phyloP scores from a whole-genome alignment of 2,329 filamentous ascomycete species.

The Neurospora sp. region DNA sequence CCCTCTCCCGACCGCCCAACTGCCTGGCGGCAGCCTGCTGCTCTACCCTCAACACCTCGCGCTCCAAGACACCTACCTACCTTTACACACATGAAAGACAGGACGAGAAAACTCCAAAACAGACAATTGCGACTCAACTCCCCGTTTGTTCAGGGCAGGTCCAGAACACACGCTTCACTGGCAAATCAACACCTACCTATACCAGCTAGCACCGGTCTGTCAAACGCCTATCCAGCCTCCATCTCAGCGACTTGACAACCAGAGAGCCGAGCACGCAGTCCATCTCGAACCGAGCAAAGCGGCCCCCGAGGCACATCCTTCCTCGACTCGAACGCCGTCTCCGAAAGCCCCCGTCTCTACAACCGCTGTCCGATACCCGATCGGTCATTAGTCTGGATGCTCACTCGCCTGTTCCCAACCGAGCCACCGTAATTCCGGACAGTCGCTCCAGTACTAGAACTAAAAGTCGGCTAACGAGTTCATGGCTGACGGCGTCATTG shows the following conservation, averaged over 20 bases:
- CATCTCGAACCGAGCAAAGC: background rate
- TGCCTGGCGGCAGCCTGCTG: background rate
- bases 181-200: background rate
- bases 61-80: background rate
- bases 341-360: background rate
- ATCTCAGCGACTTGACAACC: background rate
- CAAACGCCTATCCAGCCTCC: background rate
- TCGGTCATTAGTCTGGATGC: background rate
- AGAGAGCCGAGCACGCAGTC: background rate
- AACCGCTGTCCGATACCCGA: background rate
- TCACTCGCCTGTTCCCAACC: background rate
- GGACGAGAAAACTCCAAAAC: background rate
- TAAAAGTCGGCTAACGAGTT: background rate
- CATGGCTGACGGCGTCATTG: slow-evolving; percentile 41
- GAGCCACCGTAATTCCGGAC: background rate
- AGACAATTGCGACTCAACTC: background rate
- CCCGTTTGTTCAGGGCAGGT: background rate
- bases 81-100: background rate
- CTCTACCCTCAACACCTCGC: background rate
- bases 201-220: background rate
- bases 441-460: background rate
- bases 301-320: background rate
- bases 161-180: background rate
- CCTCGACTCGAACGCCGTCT: background rate
- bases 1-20: background rate